phyloP scores from a whole-genome alignment of 2,329 filamentous ascomycete species.

The Venturia effusa region DNA sequence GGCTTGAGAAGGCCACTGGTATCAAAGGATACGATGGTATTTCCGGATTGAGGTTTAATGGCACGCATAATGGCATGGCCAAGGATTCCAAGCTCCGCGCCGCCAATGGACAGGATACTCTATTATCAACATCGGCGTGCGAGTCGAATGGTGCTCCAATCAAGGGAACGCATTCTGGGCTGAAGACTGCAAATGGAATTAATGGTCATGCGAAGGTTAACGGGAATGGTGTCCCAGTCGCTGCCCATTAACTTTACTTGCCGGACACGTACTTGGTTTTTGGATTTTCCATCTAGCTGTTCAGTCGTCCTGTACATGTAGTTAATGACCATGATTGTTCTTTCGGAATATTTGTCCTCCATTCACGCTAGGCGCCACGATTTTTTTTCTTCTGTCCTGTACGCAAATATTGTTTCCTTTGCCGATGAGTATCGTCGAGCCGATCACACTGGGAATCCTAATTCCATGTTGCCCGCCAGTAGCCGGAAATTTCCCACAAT shows the following conservation, averaged over 20 bases:
- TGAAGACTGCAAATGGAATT: not conserved
- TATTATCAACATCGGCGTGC: slow-evolving; percentile 14
- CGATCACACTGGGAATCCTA: no score
- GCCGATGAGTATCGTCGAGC: no score
- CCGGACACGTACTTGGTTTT: no score
- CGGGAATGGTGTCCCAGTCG: not conserved
- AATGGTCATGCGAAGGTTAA: not conserved
- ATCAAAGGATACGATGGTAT: slow-evolving; percentile 51
- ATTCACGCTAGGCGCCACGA: no score
- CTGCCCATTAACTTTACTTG: not conserved
- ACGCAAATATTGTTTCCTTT: no score
- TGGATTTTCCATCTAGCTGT: no score
- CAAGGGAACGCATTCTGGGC: slow-evolving; percentile 18
- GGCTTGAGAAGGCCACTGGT: slow-evolving; percentile 52
- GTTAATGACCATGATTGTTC: no score
- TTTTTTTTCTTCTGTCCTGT: no score
- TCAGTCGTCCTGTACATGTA: not conserved
- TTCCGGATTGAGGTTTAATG: slow-evolving; percentile 44
- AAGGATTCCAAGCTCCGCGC: slow-evolving; percentile 33
- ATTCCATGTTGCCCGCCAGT: no score
- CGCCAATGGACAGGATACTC: slow-evolving; percentile 33
- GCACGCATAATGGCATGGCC: slow-evolving; percentile 50
- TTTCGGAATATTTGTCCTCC: no score
- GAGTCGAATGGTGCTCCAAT: slow-evolving; percentile 38
- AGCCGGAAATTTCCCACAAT: no score